Base-by-base conservation (phyloP, 176 grass and related monocot species). In the Raddia distichophylla region DNA sequence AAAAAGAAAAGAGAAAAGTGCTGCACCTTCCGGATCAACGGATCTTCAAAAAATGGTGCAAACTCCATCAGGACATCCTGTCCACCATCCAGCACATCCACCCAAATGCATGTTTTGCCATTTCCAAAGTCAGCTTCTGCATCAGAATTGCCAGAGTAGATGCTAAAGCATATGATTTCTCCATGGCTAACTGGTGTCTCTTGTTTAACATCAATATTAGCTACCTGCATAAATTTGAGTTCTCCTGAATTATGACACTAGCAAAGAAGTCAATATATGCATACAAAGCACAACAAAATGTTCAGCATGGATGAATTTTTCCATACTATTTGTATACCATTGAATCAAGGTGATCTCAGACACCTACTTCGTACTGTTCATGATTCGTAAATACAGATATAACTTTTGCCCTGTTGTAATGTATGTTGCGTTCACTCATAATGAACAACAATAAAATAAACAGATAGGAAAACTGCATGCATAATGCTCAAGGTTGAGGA, bases 21-120 rank as follows among this genome's bases (percentile, higher is more conserved):
- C 11, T 79, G 50, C 63, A 97, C 96, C 93, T 98, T 98, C 75
- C 84, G 93, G 49, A 98, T 95, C 34, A 82, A 89, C 8, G 93
- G 61, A 59, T 98, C 90, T 85, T 98, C 86, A 77, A 98, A 98
- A 77, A 98, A 95, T n/a, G 96, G 87, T 75, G 82, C 84, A 88
- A 98, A 98, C 71, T 95, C 96, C 84, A 89, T 90, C 84, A 98
- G 69, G 32, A 98, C 78, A 90, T 93, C 79, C 54, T 32, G 78
- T 79, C 71, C 96, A 60, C 96, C 90, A 90, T 95, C 93, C 74
- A 98, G 88, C 58, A 93, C 90, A 95, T 98, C 96, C 48, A 98
- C 96, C 96, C 96, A 98, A 69, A 98, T 87, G 57, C 96, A 98
- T 86, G 90, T 95, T 86, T 93, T 98, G 60, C 89, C 96, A 77